A percentile compares a stretch with the other conserved stretches of the same genome.
Evolutionary conservation across 2,329 filamentous ascomycete species (phyloP).

Genomic region (Arthrobotrys sphaeroides): DNA sequence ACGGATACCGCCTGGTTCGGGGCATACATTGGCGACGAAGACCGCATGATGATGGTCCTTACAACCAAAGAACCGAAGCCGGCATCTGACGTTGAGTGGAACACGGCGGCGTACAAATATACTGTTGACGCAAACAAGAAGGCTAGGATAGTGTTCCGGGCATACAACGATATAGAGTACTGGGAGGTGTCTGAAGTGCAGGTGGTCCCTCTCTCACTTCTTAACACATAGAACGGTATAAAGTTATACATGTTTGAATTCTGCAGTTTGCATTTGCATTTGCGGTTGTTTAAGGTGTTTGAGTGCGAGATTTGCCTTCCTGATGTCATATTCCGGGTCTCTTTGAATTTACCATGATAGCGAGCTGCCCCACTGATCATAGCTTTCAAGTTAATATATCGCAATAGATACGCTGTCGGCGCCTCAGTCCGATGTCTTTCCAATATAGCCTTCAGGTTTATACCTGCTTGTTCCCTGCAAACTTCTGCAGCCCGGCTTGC

Average conservation of each 20-base stretch:
- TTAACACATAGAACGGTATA: conserved; percentile 15
- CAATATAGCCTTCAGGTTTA: too few relatives aligned
- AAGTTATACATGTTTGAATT: too few relatives aligned
- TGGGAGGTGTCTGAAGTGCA: conserved; percentile 44
- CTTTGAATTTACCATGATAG: too few relatives aligned
- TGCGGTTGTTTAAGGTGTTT: neutral
- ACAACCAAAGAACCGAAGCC: conserved; percentile 36
- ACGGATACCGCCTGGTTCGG: conserved; percentile 29
- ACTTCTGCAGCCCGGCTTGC: too few relatives aligned
- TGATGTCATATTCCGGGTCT: too few relatives aligned
- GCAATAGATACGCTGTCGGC: too few relatives aligned
- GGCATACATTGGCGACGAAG: conserved; percentile 49
- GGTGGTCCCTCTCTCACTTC: neutral
- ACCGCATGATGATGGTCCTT: conserved; percentile 11
- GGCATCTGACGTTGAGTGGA: conserved; percentile 26
- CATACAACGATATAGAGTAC: conserved; percentile 12
- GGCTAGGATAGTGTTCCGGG: conserved; percentile 32
- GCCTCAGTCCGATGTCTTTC: too few relatives aligned
- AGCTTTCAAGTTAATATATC: too few relatives aligned
- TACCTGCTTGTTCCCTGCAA: too few relatives aligned
- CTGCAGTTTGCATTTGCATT: neutral
- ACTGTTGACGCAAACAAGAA: conserved; percentile 34
- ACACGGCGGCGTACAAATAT: conserved; percentile 38
- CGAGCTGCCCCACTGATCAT: too few relatives aligned
- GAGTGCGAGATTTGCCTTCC: too few relatives aligned